These are phyloP conservation scores for Lasiodiplodia citricola DNA, from an alignment of 2,329 filamentous ascomycete genomes.

Conservation along the genomic window DNA sequence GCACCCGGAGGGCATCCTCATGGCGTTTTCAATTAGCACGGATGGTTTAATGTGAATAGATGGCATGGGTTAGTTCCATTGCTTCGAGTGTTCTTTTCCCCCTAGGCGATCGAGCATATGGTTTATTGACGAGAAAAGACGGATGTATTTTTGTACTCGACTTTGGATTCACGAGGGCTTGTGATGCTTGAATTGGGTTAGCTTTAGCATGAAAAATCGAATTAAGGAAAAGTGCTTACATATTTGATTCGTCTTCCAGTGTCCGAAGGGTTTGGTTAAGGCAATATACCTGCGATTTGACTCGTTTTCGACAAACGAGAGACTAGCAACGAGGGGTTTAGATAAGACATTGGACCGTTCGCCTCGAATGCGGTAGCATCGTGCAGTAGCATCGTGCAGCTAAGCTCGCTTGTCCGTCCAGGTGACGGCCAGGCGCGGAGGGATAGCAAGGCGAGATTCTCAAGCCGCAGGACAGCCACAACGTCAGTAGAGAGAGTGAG, in stretches of 20 bases:
- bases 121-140: conserved; percentile 19
- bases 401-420: neutral
- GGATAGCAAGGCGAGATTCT: neutral
- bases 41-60: conserved; percentile 16
- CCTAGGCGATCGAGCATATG: conserved; percentile 17
- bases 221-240: neutral
- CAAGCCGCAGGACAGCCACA: neutral
- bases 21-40: conserved; percentile 10
- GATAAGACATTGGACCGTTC: neutral
- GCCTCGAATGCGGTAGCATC: neutral
- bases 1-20: neutral
- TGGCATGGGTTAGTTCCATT: conserved; percentile 8
- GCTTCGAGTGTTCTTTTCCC: conserved; percentile 10
- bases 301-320: too few species aligned
- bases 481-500: neutral
- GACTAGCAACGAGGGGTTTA: too few species aligned
- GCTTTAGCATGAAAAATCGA: neutral
- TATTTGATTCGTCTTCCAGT: neutral
- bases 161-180: neutral
- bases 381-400: neutral
- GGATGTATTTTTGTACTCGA: neutral
- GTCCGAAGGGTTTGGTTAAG: too few species aligned
- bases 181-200: neutral
- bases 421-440: neutral
- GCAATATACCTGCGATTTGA: neutral